Base-by-base conservation (phyloP, 345 rosid species). In the Salix arbutifolia region DNA sequence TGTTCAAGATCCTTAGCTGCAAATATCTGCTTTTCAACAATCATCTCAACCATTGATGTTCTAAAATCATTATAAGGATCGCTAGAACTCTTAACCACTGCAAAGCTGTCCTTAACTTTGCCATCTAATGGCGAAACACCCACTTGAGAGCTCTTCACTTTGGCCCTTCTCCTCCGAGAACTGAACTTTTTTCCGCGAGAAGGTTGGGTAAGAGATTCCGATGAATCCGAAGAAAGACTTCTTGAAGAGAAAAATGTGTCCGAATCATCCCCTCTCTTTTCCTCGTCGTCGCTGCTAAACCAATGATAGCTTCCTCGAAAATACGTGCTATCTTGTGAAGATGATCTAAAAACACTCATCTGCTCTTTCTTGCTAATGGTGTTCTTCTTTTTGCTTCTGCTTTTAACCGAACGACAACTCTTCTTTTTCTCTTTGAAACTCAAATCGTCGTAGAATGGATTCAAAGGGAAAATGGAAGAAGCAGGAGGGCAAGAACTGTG, bases 1-100 rank as follows among this genome's bases (percentile, higher is more conserved):
- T 89, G 86, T 65, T 91, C 92, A 74, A 91, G 83, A 64, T 91
- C 97, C 58, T 86, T 81, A 9, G 79, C 89, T 68, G 87, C 82
- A 35, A 81, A 86, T 83, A 92, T 88, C 75, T 88, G 82, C 70
- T 90, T 92, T 84, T 92, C 94, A 6, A 89, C 64, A 6, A 91
- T 88, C 97, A 91, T 91, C 82, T 91, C 94, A 85, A 89, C 75
- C 94, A 90, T 91, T 71, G 97, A 91, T 69, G 82, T 87, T 58
- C 87, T 84, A 31, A 91, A 91, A 66, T 90, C 94, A 83, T 83
- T 90, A 56, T 78, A 86, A 1, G 97, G 94, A 60, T 91, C 92
- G 25, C 70, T 78, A 5, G 81, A 78, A n/a, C 77, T 73, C 73
- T 78, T 78, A 86, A 90, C 97, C 72, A 94, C 93, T 1, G 97